phyloP scores from a whole-genome alignment of 1,139 yeast genomes.

The Saccharomyces uvarum region DNA sequence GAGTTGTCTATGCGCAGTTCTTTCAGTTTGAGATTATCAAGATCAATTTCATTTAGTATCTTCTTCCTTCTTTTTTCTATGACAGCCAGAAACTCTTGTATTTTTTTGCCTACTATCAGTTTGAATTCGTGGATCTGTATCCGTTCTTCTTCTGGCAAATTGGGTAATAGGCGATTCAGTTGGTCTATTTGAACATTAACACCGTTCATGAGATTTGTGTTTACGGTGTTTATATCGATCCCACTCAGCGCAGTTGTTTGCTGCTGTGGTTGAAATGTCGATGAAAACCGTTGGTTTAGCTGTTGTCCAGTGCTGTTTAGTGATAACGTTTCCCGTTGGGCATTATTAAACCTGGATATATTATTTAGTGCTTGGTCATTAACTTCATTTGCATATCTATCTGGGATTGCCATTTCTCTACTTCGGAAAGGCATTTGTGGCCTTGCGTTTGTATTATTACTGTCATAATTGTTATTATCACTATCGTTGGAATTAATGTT shows the following conservation, averaged over 20 bases:
- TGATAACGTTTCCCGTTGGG: not conserved
- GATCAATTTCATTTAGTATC: conserved; percentile 19
- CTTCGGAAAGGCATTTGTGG: not conserved
- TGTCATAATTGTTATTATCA: not conserved
- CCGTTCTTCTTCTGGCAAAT: conserved; percentile 14
- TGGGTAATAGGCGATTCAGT: conserved; percentile 4
- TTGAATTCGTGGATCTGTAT: conserved; percentile 17
- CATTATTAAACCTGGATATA: not conserved
- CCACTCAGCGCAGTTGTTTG: not conserved
- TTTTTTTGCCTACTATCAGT: conserved; percentile 16
- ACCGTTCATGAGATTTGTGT: not conserved
- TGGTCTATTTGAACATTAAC: not conserved
- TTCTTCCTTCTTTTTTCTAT: conserved; percentile 21
- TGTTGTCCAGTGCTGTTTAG: not conserved
- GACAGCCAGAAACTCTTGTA: conserved; percentile 16
- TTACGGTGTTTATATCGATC: not conserved
- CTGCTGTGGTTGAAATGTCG: not conserved
- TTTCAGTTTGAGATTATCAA: conserved; percentile 16
- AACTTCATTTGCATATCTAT: not conserved
- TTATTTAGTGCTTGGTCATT: not conserved
- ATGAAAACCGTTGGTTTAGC: not conserved
- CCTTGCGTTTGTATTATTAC: not conserved
- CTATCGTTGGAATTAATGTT: not conserved
- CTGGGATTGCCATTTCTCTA: not conserved
- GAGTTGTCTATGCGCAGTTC: conserved; percentile 13